Conservation (phyloP, 2,329 filamentous ascomycete genomes). For the Fusarium setosum region DNA sequence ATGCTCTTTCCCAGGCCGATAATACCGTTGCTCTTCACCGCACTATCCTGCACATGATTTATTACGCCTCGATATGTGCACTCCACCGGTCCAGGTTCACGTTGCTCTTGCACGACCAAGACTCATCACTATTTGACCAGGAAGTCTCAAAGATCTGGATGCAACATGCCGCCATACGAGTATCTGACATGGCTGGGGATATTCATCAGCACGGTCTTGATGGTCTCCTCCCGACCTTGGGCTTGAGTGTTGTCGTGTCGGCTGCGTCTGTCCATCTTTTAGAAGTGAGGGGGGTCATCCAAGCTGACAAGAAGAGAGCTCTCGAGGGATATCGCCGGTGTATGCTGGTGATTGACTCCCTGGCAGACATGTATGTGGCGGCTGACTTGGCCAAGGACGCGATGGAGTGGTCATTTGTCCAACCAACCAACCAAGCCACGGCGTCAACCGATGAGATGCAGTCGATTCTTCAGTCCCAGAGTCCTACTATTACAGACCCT, state of each 20-base stretch:
- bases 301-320: neutral
- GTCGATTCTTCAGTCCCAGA: neutral
- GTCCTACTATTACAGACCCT: neutral
- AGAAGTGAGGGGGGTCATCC: constrained; percentile 4
- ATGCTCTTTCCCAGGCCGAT: constrained; percentile 1
- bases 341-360: constrained; percentile 11
- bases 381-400: constrained; percentile 19
- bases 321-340: constrained; percentile 8
- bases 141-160: constrained; percentile 85
- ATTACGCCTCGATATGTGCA: constrained; percentile 88
- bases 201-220: constrained; percentile 78
- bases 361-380: constrained; percentile 15
- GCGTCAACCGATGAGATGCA: constrained; percentile 44
- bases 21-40: constrained; percentile 74
- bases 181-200: constrained; percentile 83
- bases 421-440: neutral
- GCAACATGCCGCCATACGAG: constrained; percentile 83
- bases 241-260: constrained; percentile 87
- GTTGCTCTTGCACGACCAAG: constrained; percentile 63
- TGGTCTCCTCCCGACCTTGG: constrained; percentile 83
- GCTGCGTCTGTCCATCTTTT: constrained; percentile 93
- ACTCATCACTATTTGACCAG: constrained; percentile 73
- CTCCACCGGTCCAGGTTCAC: constrained; percentile 90
- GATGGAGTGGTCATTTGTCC: constrained; percentile 10
- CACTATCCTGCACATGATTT: constrained; percentile 90